Percentiles rank a stretch among this genome's conserved stretches.
Evolutionary conservation across 2,329 filamentous ascomycete species (phyloP).

Genomic region (Capronia epimyces): DNA sequence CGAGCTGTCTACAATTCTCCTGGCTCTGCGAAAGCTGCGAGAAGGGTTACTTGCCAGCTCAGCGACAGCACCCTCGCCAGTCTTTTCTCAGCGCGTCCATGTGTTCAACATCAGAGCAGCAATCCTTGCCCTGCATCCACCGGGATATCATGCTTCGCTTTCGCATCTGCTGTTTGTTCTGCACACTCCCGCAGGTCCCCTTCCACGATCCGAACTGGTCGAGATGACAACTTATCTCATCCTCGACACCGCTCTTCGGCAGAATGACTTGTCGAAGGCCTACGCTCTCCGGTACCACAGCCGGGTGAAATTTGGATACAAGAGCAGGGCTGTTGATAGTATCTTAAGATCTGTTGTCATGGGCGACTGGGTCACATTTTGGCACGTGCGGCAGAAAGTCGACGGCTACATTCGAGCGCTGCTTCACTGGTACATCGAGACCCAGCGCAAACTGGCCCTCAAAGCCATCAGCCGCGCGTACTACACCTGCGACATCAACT

Average conservation of each 20-base stretch:
- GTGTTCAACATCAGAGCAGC: slow-evolving; percentile 83
- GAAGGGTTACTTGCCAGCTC: slow-evolving; percentile 74
- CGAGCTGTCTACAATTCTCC: slow-evolving; percentile 67
- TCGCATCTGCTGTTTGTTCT: slow-evolving; percentile 69
- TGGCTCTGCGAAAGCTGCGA: slow-evolving; percentile 83
- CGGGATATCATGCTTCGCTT: slow-evolving; percentile 85
- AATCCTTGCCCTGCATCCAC: slow-evolving; percentile 73
- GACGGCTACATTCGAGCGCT: slow-evolving; percentile 75
- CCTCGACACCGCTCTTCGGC: slow-evolving; percentile 81
- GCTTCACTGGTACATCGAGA: slow-evolving; percentile 72
- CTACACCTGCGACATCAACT: slow-evolving; percentile 68
- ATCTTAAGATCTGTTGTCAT: slow-evolving; percentile 66
- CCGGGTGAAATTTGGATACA: slow-evolving; percentile 50
- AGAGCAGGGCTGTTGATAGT: slow-evolving; percentile 62
- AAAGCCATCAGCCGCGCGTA: slow-evolving; percentile 85
- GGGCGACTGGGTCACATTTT: slow-evolving; percentile 79
- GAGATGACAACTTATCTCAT: slow-evolving; percentile 79
- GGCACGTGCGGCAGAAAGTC: slow-evolving; percentile 62
- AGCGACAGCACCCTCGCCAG: slow-evolving; percentile 62
- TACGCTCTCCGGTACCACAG: slow-evolving; percentile 56
- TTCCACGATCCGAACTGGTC: slow-evolving; percentile 65
- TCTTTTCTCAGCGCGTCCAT: slow-evolving; percentile 81
- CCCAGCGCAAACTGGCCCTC: slow-evolving; percentile 68
- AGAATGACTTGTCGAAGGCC: slow-evolving; percentile 67
- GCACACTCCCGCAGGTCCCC: slow-evolving; percentile 57